phyloP scores from a whole-genome alignment of 768 basidiomycete species.

The Mycena venus region DNA sequence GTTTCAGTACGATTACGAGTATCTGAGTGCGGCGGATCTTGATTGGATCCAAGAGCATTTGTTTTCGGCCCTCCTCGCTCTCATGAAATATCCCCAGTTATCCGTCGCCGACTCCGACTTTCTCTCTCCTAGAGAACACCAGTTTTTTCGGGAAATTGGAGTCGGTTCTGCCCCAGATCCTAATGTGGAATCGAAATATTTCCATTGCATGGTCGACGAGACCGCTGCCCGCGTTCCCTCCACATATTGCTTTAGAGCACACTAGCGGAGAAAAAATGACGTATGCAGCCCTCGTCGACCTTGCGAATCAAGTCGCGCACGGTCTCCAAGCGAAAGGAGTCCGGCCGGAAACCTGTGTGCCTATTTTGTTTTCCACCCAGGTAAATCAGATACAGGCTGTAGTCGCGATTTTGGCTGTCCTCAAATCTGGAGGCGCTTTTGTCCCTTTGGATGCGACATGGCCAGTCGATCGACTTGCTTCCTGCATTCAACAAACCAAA shows the following conservation, averaged over 20 bases:
- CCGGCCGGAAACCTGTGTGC: not conserved
- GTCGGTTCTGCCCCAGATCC: not conserved
- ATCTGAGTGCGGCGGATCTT: not conserved
- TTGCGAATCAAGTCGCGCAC: constrained; percentile 11
- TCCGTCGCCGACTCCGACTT: not conserved
- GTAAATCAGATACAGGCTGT: not conserved
- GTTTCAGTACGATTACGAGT: constrained; percentile 8
- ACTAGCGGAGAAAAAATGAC: not conserved
- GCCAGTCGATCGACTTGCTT: constrained; percentile 3
- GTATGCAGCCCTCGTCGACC: not conserved
- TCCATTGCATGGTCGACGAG: constrained; percentile 4
- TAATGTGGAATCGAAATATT: not conserved
- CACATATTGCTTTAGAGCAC: not conserved
- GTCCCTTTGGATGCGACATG: constrained; percentile 1
- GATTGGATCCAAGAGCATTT: constrained; percentile 7
- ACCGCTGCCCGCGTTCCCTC: not conserved
- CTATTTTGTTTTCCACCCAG: constrained; percentile 1
- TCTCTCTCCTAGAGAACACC: not conserved
- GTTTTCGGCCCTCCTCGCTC: not conserved
- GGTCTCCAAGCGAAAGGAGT: constrained; percentile 1
- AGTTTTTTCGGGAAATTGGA: constrained; percentile 1
- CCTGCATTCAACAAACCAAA: constrained; percentile 6
- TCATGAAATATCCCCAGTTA: not conserved
- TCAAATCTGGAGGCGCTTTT: constrained; percentile 2
- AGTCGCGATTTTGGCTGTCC: not conserved